Base-by-base conservation (phyloP, 768 basidiomycete genomes). In the Inosperma sp. region DNA sequence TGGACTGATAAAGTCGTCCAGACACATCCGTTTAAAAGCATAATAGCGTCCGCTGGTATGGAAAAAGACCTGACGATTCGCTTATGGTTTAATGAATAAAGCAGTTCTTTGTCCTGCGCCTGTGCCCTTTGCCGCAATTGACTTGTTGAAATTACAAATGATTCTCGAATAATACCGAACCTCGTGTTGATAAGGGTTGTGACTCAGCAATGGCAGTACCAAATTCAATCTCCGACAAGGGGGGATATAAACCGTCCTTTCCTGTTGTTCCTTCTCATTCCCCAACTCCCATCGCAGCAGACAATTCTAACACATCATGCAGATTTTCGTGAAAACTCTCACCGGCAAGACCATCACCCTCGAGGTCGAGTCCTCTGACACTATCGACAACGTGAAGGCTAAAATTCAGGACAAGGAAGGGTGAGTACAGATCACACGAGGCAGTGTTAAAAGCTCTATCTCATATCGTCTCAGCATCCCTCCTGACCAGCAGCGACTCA, bases 401-500 rank as follows among this genome's bases (percentile, higher is more conserved):
- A 90, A 89, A 80, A 89, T 90, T 61, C 88, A 91, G 69, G 88
- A 91, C 72, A 89, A 91, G 75, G 88, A 89, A 66, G 84, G 83
- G 85, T 83, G 55, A 62, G 79, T 63, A 17, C 6, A 10, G 14
- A 22, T 13, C 33, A 37, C 12, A 21, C 21, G 9, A 45, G 2
- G 10, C 33, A 19, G 36, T 33, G 30, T 29, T 49, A 55, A 60
- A 39, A 62, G 56, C 7, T 46, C n/a, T n/a, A n/a, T n/a, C n/a
- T n/a, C n/a, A n/a, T n/a, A n/a, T n/a, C 25, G 36, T 29, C 45
- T 34, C 55, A 81, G 80, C 36, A 88, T 88, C 57, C 86, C 84
- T 40, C 86, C 85, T 46, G 86, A 87, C 65, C 84, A 86, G 64
- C 86, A 87, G 63, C 80, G 86, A 41, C 69, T 88, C 47, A 88